Evolutionary conservation across 768 basidiomycete genomes (phyloP), one percentile per base, ranked within the genome.

Genomic region (Clitopilus hobsonii): DNA sequence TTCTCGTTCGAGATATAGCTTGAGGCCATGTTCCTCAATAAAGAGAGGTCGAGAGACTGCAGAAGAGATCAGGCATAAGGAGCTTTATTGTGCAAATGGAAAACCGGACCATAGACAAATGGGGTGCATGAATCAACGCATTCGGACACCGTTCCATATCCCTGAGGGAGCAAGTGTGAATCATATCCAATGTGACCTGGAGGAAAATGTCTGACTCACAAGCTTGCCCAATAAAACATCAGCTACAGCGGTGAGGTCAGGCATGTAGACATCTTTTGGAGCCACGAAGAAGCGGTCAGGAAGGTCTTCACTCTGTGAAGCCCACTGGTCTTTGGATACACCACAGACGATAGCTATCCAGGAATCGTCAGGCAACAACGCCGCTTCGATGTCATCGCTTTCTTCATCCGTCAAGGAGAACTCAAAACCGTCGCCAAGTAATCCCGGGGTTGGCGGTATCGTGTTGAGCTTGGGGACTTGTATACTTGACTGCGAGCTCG

Each of bases 301-400:
- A 13, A 91, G 65, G 16, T 65, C 68, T 50, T 67, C 70, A 26
- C 65, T 66, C 52, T 65, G 62, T 28, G 61, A 64, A 27, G 69
- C 71, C 74, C 79, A 79, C 60, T 78, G 77, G 54, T 77, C 79
- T 56, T 84, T 83, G 20, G 85, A 77, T 27, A 87, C 81, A 3
- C 89, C 89, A 61, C 89, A 91, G 6, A 92, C 84, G 50, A 91
- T 74, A 3, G 89, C 88, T 55, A 91, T 88, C 89, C 90, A 91
- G 5, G 80, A 78, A 6, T 71, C 71, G 52, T 85, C 81, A 1
- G 90, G 89, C 2, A 92, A 71, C 29, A 91, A 68, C 20, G 71
- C 67, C 2, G 72, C 61, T 5, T 67, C 72, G 27, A 69, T 59
- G 5, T 69, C 66, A 25, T 49, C 56, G 7, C 62, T 57, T 1